Evolutionary conservation across 1,139 yeast species (phyloP).

Genomic region (Suzukiozyma palmioleophila): DNA sequence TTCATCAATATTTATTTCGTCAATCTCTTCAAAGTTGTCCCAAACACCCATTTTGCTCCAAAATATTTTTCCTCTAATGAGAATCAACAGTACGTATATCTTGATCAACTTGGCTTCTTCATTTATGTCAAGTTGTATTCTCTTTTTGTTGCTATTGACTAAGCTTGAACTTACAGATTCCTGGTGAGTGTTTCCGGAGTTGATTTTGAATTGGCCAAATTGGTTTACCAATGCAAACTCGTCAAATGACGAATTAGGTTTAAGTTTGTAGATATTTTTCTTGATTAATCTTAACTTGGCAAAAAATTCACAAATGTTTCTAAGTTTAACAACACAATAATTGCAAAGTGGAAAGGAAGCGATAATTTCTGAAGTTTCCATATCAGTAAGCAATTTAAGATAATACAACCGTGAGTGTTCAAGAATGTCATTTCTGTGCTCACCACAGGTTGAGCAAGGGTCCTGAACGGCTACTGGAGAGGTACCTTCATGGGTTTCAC

Average conservation of each 20-base stretch:
- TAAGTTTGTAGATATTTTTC: conserved; percentile 40
- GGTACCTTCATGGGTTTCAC: conserved; percentile 6
- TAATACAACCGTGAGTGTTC: conserved; percentile 77
- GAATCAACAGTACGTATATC: conserved; percentile 23
- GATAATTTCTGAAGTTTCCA: conserved; percentile 23
- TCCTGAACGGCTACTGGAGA: conserved; percentile 70
- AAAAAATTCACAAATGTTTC: conserved; percentile 76
- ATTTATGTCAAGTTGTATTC: conserved; percentile 34
- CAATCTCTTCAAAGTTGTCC: conserved; percentile 38
- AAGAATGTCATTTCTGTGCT: conserved; percentile 59
- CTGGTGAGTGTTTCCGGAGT: neutral
- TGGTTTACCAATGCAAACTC: conserved; percentile 12
- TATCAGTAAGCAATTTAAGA: conserved; percentile 40
- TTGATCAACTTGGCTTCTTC: conserved; percentile 25
- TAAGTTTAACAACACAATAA: conserved; percentile 71
- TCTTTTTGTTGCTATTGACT: conserved; percentile 13
- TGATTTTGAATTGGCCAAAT: conserved; percentile 6
- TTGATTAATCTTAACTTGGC: conserved; percentile 67
- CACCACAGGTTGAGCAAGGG: conserved; percentile 83
- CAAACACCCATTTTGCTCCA: conserved; percentile 82
- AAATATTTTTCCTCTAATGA: conserved; percentile 48
- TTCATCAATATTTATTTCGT: conserved; percentile 27
- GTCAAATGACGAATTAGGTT: conserved; percentile 19
- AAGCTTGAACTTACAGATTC: conserved; percentile 1
- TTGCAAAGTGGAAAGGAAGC: conserved; percentile 73